Conservation (phyloP, 768 basidiomycete genomes). For the Antrodiella citrinella region DNA sequence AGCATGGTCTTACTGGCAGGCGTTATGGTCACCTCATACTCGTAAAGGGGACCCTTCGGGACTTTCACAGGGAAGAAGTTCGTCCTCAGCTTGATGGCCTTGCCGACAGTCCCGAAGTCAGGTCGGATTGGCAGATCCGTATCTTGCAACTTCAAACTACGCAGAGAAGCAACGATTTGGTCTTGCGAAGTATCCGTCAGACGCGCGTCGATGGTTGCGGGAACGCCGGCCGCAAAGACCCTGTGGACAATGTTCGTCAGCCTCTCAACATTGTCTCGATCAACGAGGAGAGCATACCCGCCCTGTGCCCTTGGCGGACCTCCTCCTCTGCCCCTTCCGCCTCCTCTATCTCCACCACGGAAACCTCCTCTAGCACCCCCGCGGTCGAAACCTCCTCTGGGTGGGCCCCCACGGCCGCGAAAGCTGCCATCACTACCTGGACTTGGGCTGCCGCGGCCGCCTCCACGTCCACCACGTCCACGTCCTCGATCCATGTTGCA, state of each 20-base stretch:
- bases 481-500: constrained; percentile 18
- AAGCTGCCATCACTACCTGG: constrained; percentile 21
- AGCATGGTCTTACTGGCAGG: constrained; percentile 16
- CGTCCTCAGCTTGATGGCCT: constrained; percentile 37
- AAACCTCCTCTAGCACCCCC: constrained; percentile 20
- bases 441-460: constrained; percentile 25
- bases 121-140: constrained; percentile 39
- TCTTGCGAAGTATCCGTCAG: constrained; percentile 34
- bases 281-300: too few species aligned
- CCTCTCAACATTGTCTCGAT: too few species aligned
- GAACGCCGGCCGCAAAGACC: constrained; percentile 30
- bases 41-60: constrained; percentile 38
- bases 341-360: constrained; percentile 17
- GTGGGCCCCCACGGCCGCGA: constrained; percentile 23
- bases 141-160: constrained; percentile 18
- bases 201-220: constrained; percentile 50
- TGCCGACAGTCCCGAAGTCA: constrained; percentile 36
- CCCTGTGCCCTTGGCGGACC: constrained; percentile 27
- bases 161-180: constrained; percentile 31
- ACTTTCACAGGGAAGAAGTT: constrained; percentile 46
- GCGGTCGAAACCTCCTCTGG: constrained; percentile 9
- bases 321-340: constrained; percentile 21
- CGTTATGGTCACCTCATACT: constrained; percentile 38
- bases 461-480: constrained; percentile 27
- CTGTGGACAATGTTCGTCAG: too few species aligned